Base-by-base conservation (phyloP, 1,139 yeast genomes). In the Ogataea hybrid region DNA sequence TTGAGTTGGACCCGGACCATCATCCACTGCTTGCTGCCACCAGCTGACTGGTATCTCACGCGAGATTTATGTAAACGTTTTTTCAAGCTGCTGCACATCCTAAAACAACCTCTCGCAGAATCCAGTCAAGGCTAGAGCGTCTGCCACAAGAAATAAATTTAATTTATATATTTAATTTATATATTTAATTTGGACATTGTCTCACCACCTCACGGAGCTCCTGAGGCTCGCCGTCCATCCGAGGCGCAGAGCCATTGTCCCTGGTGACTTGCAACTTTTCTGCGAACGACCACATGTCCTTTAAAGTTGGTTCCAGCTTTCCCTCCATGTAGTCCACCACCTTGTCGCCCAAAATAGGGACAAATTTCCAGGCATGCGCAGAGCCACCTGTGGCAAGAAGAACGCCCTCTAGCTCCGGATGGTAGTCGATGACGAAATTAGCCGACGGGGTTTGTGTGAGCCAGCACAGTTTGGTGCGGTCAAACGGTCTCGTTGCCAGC, bases 331-430 rank as follows among this genome's bases (percentile, higher is more conserved):
- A 41, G 25, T 51, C 54, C 11, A 51, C 47, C 5, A 51, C 43
- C 28, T 51, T 51, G 38, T 59, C 58, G 10, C 73, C 73, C 30
- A 69, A 57, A 36, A 62, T 61, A n/a, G 73, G 73, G 35, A 68
- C 53, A 41, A 64, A 67, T 51, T 68, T 69, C 53, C 62, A 68
- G 1, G 64, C 71, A 48, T 68, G 70, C 6, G 71, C 73, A 3
- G 72, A 63, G 44, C 63, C 68, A 7, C 63, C 63, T 9, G 62
- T 59, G 5, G 61, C 63, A 20, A 59, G 30, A 17, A 56, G 33
- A 12, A 59, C 51, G 15, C 53, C 52, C 25, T 48, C 40, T 29
- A 47, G 37, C 2, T 49, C 43, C 1, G 65, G 64, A 45, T 58
- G 61, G 25, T 48, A 38, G 27, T 56, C 59, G 20, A 60, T 55